Evolutionary conservation across 805 yeast species (phyloP).

Genomic region (Pichia californica): DNA sequence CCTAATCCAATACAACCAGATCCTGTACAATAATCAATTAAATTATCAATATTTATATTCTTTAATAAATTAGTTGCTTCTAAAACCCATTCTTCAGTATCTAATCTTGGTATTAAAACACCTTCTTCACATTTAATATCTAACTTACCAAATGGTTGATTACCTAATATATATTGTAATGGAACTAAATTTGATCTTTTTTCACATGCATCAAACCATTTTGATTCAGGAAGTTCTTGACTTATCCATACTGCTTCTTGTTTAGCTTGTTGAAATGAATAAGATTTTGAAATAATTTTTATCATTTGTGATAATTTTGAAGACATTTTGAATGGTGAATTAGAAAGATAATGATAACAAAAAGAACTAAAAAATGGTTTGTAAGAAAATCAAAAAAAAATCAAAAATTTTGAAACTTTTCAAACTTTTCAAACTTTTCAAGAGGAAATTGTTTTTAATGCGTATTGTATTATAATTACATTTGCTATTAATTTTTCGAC

Average conservation of each 20-base stretch:
- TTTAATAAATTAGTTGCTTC: slow-evolving; percentile 30
- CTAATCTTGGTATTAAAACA: slow-evolving; percentile 89
- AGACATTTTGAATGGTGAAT: no score
- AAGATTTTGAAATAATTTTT: slow-evolving; percentile 2
- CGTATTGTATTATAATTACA: no score
- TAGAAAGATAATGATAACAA: no score
- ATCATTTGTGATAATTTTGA: background rate
- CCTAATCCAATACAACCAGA: slow-evolving; percentile 77
- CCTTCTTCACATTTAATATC: slow-evolving; percentile 52
- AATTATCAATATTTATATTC: background rate
- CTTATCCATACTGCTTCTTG: slow-evolving; percentile 61
- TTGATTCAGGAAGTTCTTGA: slow-evolving; percentile 41
- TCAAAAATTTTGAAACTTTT: no score
- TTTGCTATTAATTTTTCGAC: no score
- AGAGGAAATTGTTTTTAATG: no score
- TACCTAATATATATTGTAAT: slow-evolving; percentile 75
- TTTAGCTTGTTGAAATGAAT: slow-evolving; percentile 35
- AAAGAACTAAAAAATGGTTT: no score
- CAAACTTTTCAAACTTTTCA: no score
- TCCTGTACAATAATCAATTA: slow-evolving; percentile 76
- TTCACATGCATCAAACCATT: slow-evolving; percentile 48
- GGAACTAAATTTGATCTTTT: slow-evolving; percentile 55
- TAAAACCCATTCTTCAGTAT: slow-evolving; percentile 85
- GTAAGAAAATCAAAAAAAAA: no score
- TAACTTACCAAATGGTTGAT: slow-evolving; percentile 79